phyloP scores from a whole-genome alignment of 2,329 filamentous ascomycete species.

The Trichoderma sp. region DNA sequence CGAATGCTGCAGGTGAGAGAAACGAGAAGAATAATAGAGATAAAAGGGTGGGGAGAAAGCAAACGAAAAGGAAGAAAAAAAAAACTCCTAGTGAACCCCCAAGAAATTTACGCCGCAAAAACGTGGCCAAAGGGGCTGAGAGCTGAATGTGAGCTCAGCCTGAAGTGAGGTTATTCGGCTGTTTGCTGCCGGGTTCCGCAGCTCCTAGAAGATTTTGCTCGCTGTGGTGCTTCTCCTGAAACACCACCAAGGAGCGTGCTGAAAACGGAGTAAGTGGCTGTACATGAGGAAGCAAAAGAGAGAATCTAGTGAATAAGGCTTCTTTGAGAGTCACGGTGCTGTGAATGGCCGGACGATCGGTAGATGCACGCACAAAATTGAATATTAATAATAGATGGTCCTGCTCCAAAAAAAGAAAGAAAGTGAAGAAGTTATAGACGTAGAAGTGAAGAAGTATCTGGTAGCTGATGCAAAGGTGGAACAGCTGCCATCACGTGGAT shows the following conservation, averaged over 20 bases:
- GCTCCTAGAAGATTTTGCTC: slow-evolving; percentile 4
- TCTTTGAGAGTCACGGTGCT: not conserved
- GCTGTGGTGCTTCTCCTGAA: slow-evolving; percentile 6
- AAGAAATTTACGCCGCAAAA: slow-evolving; percentile 1
- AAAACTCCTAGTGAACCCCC: not conserved
- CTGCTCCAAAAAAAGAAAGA: not conserved
- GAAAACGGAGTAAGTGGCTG: not conserved
- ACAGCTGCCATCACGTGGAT: slow-evolving; percentile 12
- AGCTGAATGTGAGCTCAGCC: not conserved
- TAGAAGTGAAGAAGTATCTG: not conserved
- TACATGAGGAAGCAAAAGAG: not conserved
- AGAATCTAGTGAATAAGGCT: not conserved
- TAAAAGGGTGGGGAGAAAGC: not conserved
- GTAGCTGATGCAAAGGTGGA: not conserved
- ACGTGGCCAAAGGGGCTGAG: not conserved
- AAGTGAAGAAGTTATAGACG: not conserved
- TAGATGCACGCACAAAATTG: not conserved
- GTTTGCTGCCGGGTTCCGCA: not conserved
- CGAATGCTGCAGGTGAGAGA: not conserved
- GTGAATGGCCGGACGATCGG: not conserved
- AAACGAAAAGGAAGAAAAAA: not conserved
- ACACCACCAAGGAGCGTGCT: not conserved
- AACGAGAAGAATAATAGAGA: not conserved
- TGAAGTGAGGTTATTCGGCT: slow-evolving; percentile 3
- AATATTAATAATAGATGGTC: not conserved